Evolutionary conservation across 768 basidiomycete species (phyloP).

Genomic region (Gloeopeniophorella convolvens): DNA sequence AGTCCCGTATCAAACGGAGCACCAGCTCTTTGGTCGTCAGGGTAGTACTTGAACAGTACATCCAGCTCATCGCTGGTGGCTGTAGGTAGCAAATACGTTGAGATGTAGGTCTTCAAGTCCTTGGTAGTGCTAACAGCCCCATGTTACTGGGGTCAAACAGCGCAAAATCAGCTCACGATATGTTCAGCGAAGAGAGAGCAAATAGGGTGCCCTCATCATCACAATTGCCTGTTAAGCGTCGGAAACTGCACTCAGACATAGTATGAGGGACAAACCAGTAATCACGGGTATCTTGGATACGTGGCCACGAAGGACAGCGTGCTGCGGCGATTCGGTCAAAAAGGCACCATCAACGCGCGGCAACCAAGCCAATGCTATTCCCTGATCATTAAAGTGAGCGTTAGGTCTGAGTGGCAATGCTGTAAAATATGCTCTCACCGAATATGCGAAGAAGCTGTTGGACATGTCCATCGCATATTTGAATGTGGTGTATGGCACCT

Average conservation of each 20-base stretch:
- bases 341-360: constrained; percentile 27
- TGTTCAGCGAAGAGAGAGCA: constrained; percentile 24
- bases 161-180: constrained; percentile 24
- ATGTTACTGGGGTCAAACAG: background rate
- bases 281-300: constrained; percentile 23
- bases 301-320: constrained; percentile 19
- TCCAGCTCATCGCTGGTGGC: constrained; percentile 19
- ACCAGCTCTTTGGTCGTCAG: constrained; percentile 13
- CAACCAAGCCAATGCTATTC: constrained; percentile 21
- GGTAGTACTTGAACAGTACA: constrained; percentile 22
- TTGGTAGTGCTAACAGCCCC: background rate
- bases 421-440: constrained; percentile 25
- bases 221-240: constrained; percentile 34
- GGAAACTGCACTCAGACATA: background rate
- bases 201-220: constrained; percentile 55
- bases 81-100: constrained; percentile 22
- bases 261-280: constrained; percentile 12
- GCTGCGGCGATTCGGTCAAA: constrained; percentile 20
- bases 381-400: constrained; percentile 11
- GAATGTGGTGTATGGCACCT: constrained; percentile 28
- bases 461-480: constrained; percentile 29
- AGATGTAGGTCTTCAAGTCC: constrained; percentile 8
- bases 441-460: constrained; percentile 29
- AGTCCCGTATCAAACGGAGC: constrained; percentile 19
- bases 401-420: too few relatives aligned